Conservation (phyloP, 768 basidiomycete species). For the Amanita rubescens region DNA sequence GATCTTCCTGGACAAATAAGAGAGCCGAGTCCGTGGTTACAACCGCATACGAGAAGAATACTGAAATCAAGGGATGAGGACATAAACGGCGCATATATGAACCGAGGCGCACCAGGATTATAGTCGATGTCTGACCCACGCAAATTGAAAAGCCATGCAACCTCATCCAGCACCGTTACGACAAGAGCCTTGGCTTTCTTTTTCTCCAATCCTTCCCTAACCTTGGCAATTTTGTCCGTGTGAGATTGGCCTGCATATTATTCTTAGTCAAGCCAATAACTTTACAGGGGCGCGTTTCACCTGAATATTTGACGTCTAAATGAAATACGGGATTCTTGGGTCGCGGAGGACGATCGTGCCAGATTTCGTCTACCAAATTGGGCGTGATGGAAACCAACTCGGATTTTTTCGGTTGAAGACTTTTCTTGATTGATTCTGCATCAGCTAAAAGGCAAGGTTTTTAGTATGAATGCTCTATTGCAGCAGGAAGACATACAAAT, state of each 20-base stretch:
- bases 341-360: conserved; percentile 65
- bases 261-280: background rate
- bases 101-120: conserved; percentile 45
- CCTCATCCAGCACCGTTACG: conserved; percentile 87
- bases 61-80: conserved; percentile 28
- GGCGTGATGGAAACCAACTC: conserved; percentile 53
- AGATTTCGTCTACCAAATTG: conserved; percentile 79
- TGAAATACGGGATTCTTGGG: conserved; percentile 62
- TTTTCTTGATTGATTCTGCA: conserved; percentile 51
- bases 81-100: background rate
- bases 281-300: conserved; percentile 21
- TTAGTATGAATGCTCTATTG: background rate
- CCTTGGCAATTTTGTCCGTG: conserved; percentile 54
- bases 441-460: conserved; percentile 38
- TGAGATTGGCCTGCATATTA: conserved; percentile 47
- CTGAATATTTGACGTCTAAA: conserved; percentile 70
- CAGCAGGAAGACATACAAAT: conserved; percentile 37
- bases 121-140: conserved; percentile 88
- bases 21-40: conserved; percentile 51
- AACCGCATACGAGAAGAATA: conserved; percentile 90
- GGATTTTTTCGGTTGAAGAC: conserved; percentile 48
- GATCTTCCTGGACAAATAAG: conserved; percentile 62
- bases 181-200: conserved; percentile 66
- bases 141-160: conserved; percentile 91
- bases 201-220: conserved; percentile 60